A percentile compares a stretch with the other conserved stretches of the same genome.
phyloP scores from a whole-genome alignment of 768 basidiomycete genomes.

The Suillus variegatus region DNA sequence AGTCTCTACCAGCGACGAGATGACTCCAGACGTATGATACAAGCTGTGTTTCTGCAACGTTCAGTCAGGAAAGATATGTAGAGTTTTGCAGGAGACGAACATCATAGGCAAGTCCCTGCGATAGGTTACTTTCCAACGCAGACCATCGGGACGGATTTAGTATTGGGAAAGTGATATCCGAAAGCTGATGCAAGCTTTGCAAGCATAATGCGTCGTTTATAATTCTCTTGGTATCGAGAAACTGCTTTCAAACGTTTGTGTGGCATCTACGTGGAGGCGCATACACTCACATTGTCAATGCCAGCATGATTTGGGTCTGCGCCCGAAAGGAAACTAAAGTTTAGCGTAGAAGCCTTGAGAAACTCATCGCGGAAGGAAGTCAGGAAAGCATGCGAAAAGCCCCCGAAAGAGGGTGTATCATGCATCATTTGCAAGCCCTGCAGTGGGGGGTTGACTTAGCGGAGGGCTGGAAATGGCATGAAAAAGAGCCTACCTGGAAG shows the following conservation, averaged over 20 bases:
- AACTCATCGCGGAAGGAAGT: conserved; percentile 68
- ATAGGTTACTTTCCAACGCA: conserved; percentile 24
- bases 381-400: conserved; percentile 62
- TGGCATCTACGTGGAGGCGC: conserved; percentile 6
- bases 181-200: conserved; percentile 48
- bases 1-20: conserved; percentile 60
- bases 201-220: conserved; percentile 68
- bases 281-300: conserved; percentile 46
- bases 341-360: conserved; percentile 57
- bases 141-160: conserved; percentile 47
- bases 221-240: conserved; percentile 39
- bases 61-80: conserved; percentile 15
- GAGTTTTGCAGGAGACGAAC: conserved; percentile 29
- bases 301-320: conserved; percentile 34
- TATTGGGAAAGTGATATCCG: conserved; percentile 53
- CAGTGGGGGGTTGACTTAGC: conserved; percentile 1
- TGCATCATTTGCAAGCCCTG: conserved; percentile 73
- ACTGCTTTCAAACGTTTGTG: conserved; percentile 30
- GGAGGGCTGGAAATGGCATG: not conserved
- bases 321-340: conserved; percentile 59
- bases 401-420: conserved; percentile 64
- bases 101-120: conserved; percentile 20
- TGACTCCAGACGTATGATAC: conserved; percentile 58
- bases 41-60: conserved; percentile 30
- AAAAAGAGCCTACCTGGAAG: conserved; percentile 52